phyloP scores from a whole-genome alignment of 2,329 filamentous ascomycete genomes.

The Diplodia scrobiculata region DNA sequence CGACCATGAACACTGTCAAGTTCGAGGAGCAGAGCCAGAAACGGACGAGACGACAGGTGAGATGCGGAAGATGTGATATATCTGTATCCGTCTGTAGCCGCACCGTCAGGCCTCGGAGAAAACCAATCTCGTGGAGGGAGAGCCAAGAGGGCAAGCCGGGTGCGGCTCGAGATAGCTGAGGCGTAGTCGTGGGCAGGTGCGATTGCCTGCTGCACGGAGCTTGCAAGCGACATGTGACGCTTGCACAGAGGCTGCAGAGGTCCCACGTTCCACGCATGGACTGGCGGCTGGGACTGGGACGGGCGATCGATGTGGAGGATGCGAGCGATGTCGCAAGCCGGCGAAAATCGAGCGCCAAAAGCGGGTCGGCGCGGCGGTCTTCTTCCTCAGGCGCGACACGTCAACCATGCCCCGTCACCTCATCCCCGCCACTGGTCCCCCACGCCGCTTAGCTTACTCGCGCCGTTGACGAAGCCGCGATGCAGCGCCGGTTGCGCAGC shows the following conservation, averaged over 20 bases:
- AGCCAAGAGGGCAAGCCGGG: not conserved
- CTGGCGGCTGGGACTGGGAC: not conserved
- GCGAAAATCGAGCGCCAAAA: not conserved
- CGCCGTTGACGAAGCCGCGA: not conserved
- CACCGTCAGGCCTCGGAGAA: not conserved
- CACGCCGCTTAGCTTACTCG: conserved; percentile 8
- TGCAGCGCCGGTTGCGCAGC: conserved; percentile 4
- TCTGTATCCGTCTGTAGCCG: not conserved
- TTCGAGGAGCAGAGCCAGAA: not conserved
- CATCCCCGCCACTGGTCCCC: conserved; percentile 10
- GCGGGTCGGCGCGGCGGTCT: conserved; percentile 3
- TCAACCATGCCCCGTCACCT: conserved; percentile 7
- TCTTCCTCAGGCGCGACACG: conserved; percentile 8
- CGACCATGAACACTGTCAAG: not conserved
- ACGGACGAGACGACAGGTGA: not conserved
- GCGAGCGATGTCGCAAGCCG: conserved; percentile 15
- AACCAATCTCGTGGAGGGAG: not conserved
- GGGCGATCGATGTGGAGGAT: conserved; percentile 20
- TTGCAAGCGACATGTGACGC: conserved; percentile 9
- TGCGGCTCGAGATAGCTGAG: not conserved
- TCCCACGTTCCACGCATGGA: not conserved
- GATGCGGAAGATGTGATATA: not conserved
- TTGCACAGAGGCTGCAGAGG: not conserved
- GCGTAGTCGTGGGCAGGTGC: not conserved
- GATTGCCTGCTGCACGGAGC: not conserved